A percentile compares a stretch with the other conserved stretches of the same genome.
phyloP scores from a whole-genome alignment of 208 protist species.

The Crithidia mellificae region DNA sequence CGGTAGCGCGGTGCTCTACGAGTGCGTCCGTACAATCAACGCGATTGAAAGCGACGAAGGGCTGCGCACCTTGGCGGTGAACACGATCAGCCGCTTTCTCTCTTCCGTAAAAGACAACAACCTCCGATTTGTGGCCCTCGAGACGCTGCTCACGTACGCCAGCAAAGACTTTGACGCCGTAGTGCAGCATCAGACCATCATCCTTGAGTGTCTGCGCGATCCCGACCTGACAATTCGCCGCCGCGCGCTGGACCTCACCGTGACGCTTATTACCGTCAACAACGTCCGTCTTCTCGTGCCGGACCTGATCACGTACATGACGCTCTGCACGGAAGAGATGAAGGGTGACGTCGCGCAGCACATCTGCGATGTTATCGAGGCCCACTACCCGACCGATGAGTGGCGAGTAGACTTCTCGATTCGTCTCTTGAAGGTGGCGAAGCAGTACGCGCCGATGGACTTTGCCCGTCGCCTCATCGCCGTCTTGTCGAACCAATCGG shows the following conservation, averaged over 20 bases:
- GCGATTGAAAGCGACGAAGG: slow-evolving; percentile 93
- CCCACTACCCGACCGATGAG: slow-evolving; percentile 91
- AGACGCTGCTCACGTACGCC: slow-evolving; percentile 93
- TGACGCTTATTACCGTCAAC: slow-evolving; percentile 94
- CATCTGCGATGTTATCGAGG: slow-evolving; percentile 92
- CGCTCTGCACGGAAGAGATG: slow-evolving; percentile 92
- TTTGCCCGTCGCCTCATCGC: slow-evolving; percentile 87
- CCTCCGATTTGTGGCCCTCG: slow-evolving; percentile 97
- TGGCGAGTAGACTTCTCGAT: slow-evolving; percentile 98
- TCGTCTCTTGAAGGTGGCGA: slow-evolving; percentile 85
- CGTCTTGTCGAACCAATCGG: slow-evolving; percentile 81
- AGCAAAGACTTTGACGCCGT: slow-evolving; percentile 84
- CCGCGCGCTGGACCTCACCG: slow-evolving; percentile 96
- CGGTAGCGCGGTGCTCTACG: slow-evolving; percentile 98
- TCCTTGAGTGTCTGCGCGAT: slow-evolving; percentile 97
- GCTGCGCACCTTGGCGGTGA: slow-evolving; percentile 95
- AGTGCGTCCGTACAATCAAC: slow-evolving; percentile 98
- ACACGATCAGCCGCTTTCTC: slow-evolving; percentile 98
- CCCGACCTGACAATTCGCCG: slow-evolving; percentile 96
- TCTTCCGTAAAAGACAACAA: slow-evolving; percentile 97
- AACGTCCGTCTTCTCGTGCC: slow-evolving; percentile 95
- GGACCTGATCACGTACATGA: slow-evolving; percentile 95
- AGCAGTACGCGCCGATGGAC: slow-evolving; percentile 60
- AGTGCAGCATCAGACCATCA: slow-evolving; percentile 92
- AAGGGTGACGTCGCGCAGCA: slow-evolving; percentile 92